Evolutionary conservation across 306 rosid genomes (phyloP).

Genomic region (Pachyrhizus erosus): DNA sequence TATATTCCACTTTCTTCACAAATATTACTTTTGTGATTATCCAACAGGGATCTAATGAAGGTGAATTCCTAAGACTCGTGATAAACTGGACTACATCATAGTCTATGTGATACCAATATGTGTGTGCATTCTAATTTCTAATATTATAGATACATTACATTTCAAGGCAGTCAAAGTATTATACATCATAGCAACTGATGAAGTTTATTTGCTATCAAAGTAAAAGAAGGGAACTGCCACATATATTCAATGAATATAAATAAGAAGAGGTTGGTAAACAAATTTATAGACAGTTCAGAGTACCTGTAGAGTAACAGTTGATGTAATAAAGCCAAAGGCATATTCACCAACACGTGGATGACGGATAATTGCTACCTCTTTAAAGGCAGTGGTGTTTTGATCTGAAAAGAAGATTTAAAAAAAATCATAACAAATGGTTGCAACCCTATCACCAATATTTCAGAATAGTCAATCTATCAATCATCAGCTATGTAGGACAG

Average conservation of each 20-base stretch:
- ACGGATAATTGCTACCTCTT: slow-evolving; percentile 13
- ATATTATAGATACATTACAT: neutral
- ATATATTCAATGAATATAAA: neutral
- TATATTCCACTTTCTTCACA: neutral
- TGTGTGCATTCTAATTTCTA: neutral
- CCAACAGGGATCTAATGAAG: neutral
- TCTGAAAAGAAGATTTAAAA: slow-evolving; percentile 14
- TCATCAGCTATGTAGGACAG: neutral
- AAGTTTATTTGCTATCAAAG: slow-evolving; percentile 2
- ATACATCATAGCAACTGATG: neutral
- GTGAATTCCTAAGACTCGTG: neutral
- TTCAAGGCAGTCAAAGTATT: neutral
- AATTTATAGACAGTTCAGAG: neutral
- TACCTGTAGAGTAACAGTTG: slow-evolving; percentile 90
- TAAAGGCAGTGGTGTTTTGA: slow-evolving; percentile 26
- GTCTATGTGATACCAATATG: neutral
- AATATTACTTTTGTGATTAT: neutral
- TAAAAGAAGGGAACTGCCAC: neutral
- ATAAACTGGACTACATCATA: neutral
- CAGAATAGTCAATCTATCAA: slow-evolving; percentile 20
- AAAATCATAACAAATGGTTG: neutral
- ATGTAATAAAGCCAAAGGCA: slow-evolving; percentile 96
- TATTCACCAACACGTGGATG: slow-evolving; percentile 79
- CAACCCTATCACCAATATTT: slow-evolving; percentile 26
- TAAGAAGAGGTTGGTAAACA: neutral